These are phyloP conservation scores for Diphasiastrum complanatum DNA, from an alignment of 83 land plant species.

Conservation along the genomic window DNA sequence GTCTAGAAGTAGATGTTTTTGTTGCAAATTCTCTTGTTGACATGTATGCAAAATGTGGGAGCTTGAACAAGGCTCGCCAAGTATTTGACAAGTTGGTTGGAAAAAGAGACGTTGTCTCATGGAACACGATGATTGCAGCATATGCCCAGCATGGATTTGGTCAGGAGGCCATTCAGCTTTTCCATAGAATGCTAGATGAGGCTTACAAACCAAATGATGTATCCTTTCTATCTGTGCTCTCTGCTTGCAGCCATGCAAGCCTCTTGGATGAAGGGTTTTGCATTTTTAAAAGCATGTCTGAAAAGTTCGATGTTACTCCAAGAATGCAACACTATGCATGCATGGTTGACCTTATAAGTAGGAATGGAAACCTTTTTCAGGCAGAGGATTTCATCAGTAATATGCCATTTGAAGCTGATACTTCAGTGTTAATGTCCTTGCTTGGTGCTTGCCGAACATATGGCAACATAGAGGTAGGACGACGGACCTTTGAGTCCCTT, in stretches of 20 bases:
- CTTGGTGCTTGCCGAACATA: not conserved
- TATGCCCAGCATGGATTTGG: not conserved
- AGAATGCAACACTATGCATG: not conserved
- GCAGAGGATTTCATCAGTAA: not conserved
- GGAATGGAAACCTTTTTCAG: not conserved
- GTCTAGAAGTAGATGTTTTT: too few species aligned
- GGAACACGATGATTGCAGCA: not conserved
- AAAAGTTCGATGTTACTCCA: not conserved
- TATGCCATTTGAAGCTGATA: not conserved
- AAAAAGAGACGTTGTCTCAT: constrained; percentile 1
- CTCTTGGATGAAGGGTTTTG: not conserved
- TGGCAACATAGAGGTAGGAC: not conserved
- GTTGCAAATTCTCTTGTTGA: not conserved
- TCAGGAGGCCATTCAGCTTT: not conserved
- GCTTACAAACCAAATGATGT: not conserved
- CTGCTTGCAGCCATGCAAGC: not conserved
- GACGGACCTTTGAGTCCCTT: not conserved
- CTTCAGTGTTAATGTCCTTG: not conserved
- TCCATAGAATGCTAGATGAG: not conserved
- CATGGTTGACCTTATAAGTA: not conserved
- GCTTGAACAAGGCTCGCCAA: too few species aligned
- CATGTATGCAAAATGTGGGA: not conserved
- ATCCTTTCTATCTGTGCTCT: not conserved
- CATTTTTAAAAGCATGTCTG: not conserved
- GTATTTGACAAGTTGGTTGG: too few species aligned